Evolutionary conservation across 2,329 filamentous ascomycete species (phyloP).

Genomic region (Alternaria sp.): DNA sequence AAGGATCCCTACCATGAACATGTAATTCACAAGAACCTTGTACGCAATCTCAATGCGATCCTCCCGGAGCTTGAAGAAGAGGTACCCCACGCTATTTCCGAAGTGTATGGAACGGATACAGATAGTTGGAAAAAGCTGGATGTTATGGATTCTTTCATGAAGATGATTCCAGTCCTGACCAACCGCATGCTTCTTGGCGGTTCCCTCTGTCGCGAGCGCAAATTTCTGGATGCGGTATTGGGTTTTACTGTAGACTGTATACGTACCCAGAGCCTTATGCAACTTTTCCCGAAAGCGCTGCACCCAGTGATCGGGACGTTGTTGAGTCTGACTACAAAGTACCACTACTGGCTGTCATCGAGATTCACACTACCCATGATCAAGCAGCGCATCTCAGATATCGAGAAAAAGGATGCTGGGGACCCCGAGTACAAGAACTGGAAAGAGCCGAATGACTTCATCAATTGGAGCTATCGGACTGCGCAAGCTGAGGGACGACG

Average conservation of each 20-base stretch:
- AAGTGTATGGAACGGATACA: conserved; percentile 50
- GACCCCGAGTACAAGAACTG: conserved; percentile 54
- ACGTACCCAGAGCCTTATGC: conserved; percentile 48
- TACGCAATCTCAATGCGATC: conserved; percentile 50
- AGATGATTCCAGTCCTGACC: conserved; percentile 52
- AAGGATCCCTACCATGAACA: conserved; percentile 53
- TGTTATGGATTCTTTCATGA: conserved; percentile 47
- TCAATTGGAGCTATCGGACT: conserved; percentile 65
- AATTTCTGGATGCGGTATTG: conserved; percentile 59
- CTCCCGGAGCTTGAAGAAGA: conserved; percentile 52
- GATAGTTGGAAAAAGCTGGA: conserved; percentile 49
- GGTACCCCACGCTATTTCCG: conserved; percentile 42
- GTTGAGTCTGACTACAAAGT: conserved; percentile 56
- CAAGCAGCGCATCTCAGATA: conserved; percentile 57
- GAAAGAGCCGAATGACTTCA: conserved; percentile 63
- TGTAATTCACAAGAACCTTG: conserved; percentile 53
- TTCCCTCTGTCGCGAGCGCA: conserved; percentile 56
- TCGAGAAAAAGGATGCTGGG: conserved; percentile 53
- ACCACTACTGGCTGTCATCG: conserved; percentile 58
- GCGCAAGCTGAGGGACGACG: conserved; percentile 56
- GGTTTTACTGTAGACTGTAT: conserved; percentile 61
- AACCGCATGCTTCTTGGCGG: conserved; percentile 58
- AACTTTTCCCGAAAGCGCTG: conserved; percentile 58
- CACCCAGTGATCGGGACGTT: conserved; percentile 61
- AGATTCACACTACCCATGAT: conserved; percentile 59